These are phyloP conservation scores for Limnanthes douglasii DNA, from an alignment of 345 rosid species.

Conservation along the genomic window DNA sequence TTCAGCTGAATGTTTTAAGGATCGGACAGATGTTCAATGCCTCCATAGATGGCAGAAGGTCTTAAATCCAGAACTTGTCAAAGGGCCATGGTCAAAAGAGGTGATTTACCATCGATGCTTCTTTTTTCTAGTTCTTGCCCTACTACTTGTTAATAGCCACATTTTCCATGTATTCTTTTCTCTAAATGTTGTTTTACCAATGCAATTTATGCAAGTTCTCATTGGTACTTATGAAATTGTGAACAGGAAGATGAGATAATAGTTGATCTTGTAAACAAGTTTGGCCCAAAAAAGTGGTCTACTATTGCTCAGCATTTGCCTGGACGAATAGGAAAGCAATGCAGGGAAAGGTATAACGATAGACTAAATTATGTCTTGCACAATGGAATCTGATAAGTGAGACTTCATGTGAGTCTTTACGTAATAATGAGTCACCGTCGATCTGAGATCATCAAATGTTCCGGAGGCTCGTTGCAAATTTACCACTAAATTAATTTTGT, in stretches of 20 bases:
- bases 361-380: slow-evolving; percentile 4
- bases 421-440: not conserved
- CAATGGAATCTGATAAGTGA: not conserved
- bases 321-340: slow-evolving; percentile 98
- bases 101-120: slow-evolving; percentile 21
- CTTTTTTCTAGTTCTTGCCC: slow-evolving; percentile 4
- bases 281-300: slow-evolving; percentile 98
- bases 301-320: slow-evolving; percentile 88
- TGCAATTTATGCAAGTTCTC: slow-evolving; percentile 1
- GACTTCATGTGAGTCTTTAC: not conserved
- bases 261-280: slow-evolving; percentile 58
- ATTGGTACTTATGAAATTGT: slow-evolving; percentile 8
- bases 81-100: slow-evolving; percentile 99
- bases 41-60: slow-evolving; percentile 99
- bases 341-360: slow-evolving; percentile 68
- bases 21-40: slow-evolving; percentile 98
- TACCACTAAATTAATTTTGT: no score
- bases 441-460: no score
- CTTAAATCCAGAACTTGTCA: slow-evolving; percentile 93
- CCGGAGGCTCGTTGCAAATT: no score
- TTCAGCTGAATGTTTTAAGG: slow-evolving; percentile 98
- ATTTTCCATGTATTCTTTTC: slow-evolving; percentile 4
- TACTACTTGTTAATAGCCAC: not conserved
- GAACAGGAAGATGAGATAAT: slow-evolving; percentile 85
- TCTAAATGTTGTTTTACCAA: not conserved